These are phyloP conservation scores for Fraxinus quadrangulata DNA, from an alignment of 257 asterid genomes.

Conservation along the genomic window DNA sequence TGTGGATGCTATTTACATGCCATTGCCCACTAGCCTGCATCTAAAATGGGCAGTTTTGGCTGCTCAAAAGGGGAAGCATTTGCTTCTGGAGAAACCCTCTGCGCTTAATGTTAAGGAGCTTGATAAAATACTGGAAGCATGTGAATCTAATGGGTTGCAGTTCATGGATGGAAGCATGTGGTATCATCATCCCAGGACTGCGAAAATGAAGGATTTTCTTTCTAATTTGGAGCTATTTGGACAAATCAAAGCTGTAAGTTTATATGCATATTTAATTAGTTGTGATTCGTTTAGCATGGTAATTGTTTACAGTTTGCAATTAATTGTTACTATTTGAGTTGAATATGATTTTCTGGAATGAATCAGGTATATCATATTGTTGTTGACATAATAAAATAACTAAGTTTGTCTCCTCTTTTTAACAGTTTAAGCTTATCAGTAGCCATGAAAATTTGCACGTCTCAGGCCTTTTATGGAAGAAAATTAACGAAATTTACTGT, in stretches of 20 bases:
- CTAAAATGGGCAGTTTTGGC: constrained; percentile 69
- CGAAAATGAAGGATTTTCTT: constrained; percentile 55
- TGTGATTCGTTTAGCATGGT: neutral
- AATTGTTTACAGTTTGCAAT: neutral
- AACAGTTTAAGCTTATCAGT: neutral
- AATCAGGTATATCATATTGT: neutral
- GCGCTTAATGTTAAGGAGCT: constrained; percentile 57
- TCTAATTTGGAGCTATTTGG: constrained; percentile 51
- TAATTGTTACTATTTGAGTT: neutral
- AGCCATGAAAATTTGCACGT: neutral
- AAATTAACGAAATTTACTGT: no score
- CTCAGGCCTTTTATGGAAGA: neutral
- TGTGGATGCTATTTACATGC: constrained; percentile 81
- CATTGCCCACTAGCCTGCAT: constrained; percentile 75
- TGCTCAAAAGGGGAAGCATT: constrained; percentile 67
- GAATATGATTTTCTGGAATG: neutral
- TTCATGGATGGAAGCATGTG: constrained; percentile 92
- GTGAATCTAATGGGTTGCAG: constrained; percentile 64
- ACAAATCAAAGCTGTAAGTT: constrained; percentile 55
- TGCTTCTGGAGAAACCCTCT: constrained; percentile 77
- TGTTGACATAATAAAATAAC: no score
- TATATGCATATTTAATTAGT: neutral
- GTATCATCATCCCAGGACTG: constrained; percentile 90
- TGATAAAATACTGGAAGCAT: constrained; percentile 56
- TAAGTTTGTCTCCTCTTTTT: neutral